Conservation (phyloP, 2,329 filamentous ascomycete genomes). For the Myriosclerotinia scirpicola region DNA sequence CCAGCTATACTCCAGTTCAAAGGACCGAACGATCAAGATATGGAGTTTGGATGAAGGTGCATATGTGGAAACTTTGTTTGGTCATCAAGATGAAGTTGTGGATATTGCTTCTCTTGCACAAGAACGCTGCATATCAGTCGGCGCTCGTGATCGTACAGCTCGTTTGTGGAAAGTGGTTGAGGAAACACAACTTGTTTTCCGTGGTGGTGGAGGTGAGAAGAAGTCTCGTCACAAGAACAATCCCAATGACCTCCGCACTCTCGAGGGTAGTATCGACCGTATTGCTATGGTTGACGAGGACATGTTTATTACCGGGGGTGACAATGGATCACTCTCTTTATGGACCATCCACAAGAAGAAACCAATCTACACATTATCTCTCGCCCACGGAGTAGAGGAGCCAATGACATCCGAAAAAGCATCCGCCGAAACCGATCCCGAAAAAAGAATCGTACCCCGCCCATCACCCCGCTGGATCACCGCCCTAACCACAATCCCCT, state of each 20-base stretch:
- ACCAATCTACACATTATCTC: conserved; percentile 73
- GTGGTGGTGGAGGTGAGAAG: conserved; percentile 70
- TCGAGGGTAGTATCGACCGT: conserved; percentile 86
- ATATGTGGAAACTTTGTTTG: conserved; percentile 94
- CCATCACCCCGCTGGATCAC: conserved; percentile 86
- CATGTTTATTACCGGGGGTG: conserved; percentile 88
- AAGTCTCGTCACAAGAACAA: conserved; percentile 44
- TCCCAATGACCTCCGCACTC: conserved; percentile 45
- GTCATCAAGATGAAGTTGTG: conserved; percentile 88
- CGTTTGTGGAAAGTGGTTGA: conserved; percentile 95
- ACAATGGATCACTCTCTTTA: conserved; percentile 82
- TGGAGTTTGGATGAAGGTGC: conserved; percentile 92
- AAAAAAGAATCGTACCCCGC: conserved; percentile 57
- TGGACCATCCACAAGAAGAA: conserved; percentile 97
- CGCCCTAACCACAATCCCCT: conserved; percentile 80
- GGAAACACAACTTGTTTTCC: conserved; percentile 92
- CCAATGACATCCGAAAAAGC: conserved; percentile 65
- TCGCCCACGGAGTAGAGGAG: conserved; percentile 83
- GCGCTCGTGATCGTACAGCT: conserved; percentile 86
- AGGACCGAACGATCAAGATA: conserved; percentile 90
- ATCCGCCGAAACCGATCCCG: conserved; percentile 69
- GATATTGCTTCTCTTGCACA: conserved; percentile 80
- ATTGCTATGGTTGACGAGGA: conserved; percentile 86
- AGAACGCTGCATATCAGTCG: conserved; percentile 88
- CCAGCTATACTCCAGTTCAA: conserved; percentile 87